A percentile compares a stretch with the other conserved stretches of the same genome.
Evolutionary conservation across 2,329 filamentous ascomycete species (phyloP).

Genomic region (Exophiala dermatitidis): DNA sequence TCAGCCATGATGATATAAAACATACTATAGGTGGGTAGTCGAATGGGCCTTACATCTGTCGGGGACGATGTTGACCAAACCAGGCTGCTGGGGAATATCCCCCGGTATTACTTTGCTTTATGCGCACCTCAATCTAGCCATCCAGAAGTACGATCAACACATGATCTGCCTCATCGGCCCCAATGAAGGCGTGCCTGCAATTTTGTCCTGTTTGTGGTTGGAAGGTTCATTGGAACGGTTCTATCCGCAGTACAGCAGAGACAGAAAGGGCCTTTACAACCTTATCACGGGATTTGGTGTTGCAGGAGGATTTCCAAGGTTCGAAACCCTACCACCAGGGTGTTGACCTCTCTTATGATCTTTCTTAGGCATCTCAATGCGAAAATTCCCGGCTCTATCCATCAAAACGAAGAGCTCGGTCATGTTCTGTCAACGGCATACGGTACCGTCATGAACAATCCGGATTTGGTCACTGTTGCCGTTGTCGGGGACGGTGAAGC

Average conservation of each 20-base stretch:
- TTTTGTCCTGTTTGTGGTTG: constrained; percentile 57
- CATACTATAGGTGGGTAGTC: constrained; percentile 30
- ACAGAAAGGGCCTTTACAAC: constrained; percentile 49
- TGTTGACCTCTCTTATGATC: neutral
- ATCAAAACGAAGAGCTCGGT: constrained; percentile 62
- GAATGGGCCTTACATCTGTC: no score
- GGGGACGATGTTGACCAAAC: constrained; percentile 32
- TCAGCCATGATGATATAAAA: constrained; percentile 54
- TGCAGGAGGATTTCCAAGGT: constrained; percentile 55
- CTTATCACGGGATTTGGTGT: constrained; percentile 57
- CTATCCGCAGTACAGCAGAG: constrained; percentile 52
- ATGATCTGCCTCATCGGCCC: constrained; percentile 59
- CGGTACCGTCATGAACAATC: constrained; percentile 61
- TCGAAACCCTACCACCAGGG: constrained; percentile 6
- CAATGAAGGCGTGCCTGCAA: constrained; percentile 58
- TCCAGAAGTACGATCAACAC: constrained; percentile 50
- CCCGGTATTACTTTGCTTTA: constrained; percentile 59
- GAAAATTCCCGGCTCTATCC: constrained; percentile 59
- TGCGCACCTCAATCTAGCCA: constrained; percentile 57
- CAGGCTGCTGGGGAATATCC: constrained; percentile 62
- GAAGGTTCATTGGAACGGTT: constrained; percentile 57
- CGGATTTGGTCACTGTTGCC: constrained; percentile 26
- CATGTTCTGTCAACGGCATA: constrained; percentile 60
- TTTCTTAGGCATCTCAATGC: constrained; percentile 57
- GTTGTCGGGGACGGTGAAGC: constrained; percentile 27